phyloP scores from a whole-genome alignment of 2,329 filamentous ascomycete species.

The Colletotrichum orchidophilum region DNA sequence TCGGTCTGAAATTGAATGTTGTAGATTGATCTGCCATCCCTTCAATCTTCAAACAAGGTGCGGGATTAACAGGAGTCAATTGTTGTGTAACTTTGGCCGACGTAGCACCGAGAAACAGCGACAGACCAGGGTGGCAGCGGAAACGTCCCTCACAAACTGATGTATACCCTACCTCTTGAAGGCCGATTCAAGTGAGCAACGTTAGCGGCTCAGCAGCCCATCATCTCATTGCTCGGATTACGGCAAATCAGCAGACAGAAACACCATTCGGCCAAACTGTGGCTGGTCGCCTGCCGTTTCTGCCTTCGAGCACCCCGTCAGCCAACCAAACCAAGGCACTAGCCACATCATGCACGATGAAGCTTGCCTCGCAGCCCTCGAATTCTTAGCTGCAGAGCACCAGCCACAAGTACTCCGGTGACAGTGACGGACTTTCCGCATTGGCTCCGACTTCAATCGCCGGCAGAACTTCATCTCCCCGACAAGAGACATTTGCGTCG shows the following conservation, averaged over 20 bases:
- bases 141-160: background rate
- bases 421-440: constrained; percentile 4
- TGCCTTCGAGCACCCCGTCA: background rate
- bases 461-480: background rate
- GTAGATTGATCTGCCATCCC: background rate
- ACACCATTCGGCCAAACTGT: constrained; percentile 1
- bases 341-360: constrained; percentile 16
- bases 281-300: constrained; percentile 15
- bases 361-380: background rate
- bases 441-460: background rate
- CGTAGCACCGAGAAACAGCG: constrained; percentile 23
- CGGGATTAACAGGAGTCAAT: background rate
- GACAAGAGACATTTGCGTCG: background rate
- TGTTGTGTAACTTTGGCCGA: background rate
- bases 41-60: background rate
- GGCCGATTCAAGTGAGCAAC: background rate
- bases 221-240: background rate
- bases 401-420: constrained; percentile 15
- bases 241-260: constrained; percentile 2
- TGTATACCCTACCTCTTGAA: background rate
- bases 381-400: background rate
- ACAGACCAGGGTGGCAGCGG: constrained; percentile 1
- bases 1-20: background rate
- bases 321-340: constrained; percentile 15
- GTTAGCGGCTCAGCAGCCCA: constrained; percentile 1